Evolutionary conservation across 75 land plant species (phyloP).

Genomic region (Azolla pinnata): DNA sequence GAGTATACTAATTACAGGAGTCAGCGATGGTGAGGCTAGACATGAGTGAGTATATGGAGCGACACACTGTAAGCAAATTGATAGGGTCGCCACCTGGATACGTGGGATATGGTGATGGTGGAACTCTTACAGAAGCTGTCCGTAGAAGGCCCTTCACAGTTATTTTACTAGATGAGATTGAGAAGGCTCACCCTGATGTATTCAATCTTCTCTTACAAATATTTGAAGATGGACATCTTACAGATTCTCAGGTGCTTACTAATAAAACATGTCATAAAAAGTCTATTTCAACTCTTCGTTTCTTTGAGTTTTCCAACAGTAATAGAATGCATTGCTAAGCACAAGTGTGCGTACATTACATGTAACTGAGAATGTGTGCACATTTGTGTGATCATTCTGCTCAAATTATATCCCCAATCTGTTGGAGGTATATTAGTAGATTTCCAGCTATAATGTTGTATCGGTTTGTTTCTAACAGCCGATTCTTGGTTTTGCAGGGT

Average conservation of each 20-base stretch:
- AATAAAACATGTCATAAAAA: not conserved
- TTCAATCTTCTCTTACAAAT: constrained; percentile 89
- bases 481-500: constrained; percentile 42
- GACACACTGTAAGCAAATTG: constrained; percentile 85
- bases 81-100: constrained; percentile 98
- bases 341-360: no score
- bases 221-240: constrained; percentile 90
- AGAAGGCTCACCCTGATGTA: constrained; percentile 93
- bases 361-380: no score
- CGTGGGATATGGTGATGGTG: constrained; percentile 91
- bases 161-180: constrained; percentile 85
- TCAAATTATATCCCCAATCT: no score
- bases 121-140: constrained; percentile 81
- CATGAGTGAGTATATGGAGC: constrained; percentile 99
- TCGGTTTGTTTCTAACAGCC: no score
- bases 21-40: constrained; percentile 84
- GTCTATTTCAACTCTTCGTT: no score
- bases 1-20: constrained; percentile 38
- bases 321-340: no score
- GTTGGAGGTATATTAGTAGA: no score
- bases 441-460: no score
- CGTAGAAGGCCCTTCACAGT: constrained; percentile 80
- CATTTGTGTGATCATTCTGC: no score
- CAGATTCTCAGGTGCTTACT: constrained; percentile 69
- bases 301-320: no score